Conservation (phyloP, 495 filamentous ascomycete genomes). For the Hypoxylon lenormandii region DNA sequence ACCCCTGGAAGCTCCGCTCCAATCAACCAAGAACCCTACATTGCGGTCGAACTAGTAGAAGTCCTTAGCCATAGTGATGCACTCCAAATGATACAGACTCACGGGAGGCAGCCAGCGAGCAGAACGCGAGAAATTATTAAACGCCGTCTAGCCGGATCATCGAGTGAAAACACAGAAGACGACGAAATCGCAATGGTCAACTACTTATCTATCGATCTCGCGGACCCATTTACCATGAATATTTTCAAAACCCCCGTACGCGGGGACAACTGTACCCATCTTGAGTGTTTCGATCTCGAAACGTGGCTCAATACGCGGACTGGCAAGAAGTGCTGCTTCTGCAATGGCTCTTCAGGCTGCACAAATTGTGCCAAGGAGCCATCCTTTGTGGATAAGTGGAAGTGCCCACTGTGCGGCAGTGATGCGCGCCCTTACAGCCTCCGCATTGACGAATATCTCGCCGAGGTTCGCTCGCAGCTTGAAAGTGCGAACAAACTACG, state of each 20-base stretch:
- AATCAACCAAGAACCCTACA: slow-evolving; percentile 54
- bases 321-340: slow-evolving; percentile 57
- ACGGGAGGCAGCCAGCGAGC: slow-evolving; percentile 51
- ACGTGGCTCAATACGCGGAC: slow-evolving; percentile 77
- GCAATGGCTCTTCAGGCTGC: slow-evolving; percentile 42
- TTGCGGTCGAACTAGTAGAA: slow-evolving; percentile 74
- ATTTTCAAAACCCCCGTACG: slow-evolving; percentile 80
- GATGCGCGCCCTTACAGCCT: slow-evolving; percentile 80
- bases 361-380: slow-evolving; percentile 57
- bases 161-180: slow-evolving; percentile 56
- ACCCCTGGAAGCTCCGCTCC: slow-evolving; percentile 50
- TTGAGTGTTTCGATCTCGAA: slow-evolving; percentile 89
- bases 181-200: slow-evolving; percentile 76
- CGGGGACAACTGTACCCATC: slow-evolving; percentile 69
- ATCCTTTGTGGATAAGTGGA: slow-evolving; percentile 78
- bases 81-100: slow-evolving; percentile 54
- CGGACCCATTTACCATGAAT: slow-evolving; percentile 77
- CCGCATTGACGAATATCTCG: slow-evolving; percentile 76
- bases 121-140: slow-evolving; percentile 64
- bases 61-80: slow-evolving; percentile 65
- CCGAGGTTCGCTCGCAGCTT: slow-evolving; percentile 66
- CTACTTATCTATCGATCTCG: slow-evolving; percentile 75
- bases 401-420: slow-evolving; percentile 79
- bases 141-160: slow-evolving; percentile 54
- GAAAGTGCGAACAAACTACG: slow-evolving; percentile 54